A percentile compares a stretch with the other conserved stretches of the same genome.
phyloP scores from a whole-genome alignment of 2,329 filamentous ascomycete genomes.

The Verticillium longisporum region DNA sequence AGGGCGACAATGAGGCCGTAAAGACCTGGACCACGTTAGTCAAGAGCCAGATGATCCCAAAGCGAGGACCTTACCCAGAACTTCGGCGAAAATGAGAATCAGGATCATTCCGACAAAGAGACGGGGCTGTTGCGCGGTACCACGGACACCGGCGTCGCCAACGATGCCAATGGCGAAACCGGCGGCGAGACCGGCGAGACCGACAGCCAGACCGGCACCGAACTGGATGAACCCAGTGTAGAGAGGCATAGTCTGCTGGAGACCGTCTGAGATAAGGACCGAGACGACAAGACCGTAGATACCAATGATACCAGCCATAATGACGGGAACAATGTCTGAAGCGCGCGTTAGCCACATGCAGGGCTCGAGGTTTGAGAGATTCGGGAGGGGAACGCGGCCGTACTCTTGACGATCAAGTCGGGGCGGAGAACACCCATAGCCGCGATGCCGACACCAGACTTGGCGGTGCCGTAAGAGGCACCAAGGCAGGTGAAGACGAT shows the following conservation, averaged over 20 bases:
- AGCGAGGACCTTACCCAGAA: slow-evolving; percentile 65
- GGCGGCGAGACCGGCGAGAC: slow-evolving; percentile 75
- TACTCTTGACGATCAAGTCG: slow-evolving; percentile 99
- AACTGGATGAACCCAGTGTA: slow-evolving; percentile 84
- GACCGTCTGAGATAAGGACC: too few species aligned
- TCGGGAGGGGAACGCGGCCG: slow-evolving; percentile 23
- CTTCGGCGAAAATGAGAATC: slow-evolving; percentile 99
- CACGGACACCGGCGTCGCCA: slow-evolving; percentile 81
- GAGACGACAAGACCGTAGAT: slow-evolving; percentile 85
- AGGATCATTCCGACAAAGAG: slow-evolving; percentile 97
- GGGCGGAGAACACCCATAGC: slow-evolving; percentile 97
- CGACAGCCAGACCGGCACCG: slow-evolving; percentile 75
- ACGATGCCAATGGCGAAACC: slow-evolving; percentile 85
- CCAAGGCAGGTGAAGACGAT: slow-evolving; percentile 97
- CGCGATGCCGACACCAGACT: slow-evolving; percentile 97
- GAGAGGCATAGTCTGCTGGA: slow-evolving; percentile 57
- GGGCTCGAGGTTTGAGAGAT: background rate
- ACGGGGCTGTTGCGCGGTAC: slow-evolving; percentile 76
- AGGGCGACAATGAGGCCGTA: slow-evolving; percentile 98
- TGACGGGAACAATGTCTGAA: slow-evolving; percentile 95
- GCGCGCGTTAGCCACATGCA: slow-evolving; percentile 14
- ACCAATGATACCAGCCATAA: slow-evolving; percentile 99
- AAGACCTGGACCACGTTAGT: slow-evolving; percentile 59
- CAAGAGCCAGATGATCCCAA: background rate
- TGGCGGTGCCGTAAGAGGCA: slow-evolving; percentile 96